Evolutionary conservation across 257 asterid genomes (phyloP), one percentile per base, ranked within the genome.

Genomic region (Nicotiana attenuata): DNA sequence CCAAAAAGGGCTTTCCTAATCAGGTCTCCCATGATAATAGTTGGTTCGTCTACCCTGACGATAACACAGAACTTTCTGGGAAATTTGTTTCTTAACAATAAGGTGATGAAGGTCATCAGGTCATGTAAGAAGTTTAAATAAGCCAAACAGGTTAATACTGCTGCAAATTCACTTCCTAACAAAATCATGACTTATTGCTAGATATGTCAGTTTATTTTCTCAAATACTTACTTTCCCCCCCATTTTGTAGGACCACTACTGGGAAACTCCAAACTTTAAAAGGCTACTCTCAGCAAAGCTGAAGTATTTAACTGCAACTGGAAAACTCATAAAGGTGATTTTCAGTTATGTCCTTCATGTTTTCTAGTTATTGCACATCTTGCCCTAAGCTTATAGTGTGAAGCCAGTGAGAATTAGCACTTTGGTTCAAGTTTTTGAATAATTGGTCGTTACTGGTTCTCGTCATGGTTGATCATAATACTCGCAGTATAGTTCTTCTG

Each of bases 211-310:
- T 28, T 33, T 16, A 50, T 53, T 24, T 76, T 26, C 65, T 14
- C 28, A 76, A 31, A 53, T 7, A 7, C 47, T 38, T 38, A 38
- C 9, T 38, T 1, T 0, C 9, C 2, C 47, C 10, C 47, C 28
- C 15, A 16, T 71, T 35, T 67, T 73, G 73, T 82, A 90, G 90
- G 89, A 85, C 33, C 91, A 87, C 83, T 86, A 86, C 55, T 87
- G 86, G 88, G 90, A 87, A 56, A 87, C 90, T 65, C 88, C 90
- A 65, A 87, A 87, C 83, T 88, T 87, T 69, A 88, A 76, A 81
- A 88, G 90, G 86, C 64, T 87, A 66, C 79, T 89, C 20, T 86
- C 86, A 16, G 84, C 81, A 17, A 88, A 88, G 56, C 78, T 89
- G 87, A 86, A 89, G 87, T 86, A 85, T 81, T 29, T 91, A 85